Percentiles rank a stretch among this genome's conserved stretches.
These are phyloP conservation scores for Saprolegnia parasitica DNA, from an alignment of 352 stramenopile species.

Conservation along the genomic window DNA sequence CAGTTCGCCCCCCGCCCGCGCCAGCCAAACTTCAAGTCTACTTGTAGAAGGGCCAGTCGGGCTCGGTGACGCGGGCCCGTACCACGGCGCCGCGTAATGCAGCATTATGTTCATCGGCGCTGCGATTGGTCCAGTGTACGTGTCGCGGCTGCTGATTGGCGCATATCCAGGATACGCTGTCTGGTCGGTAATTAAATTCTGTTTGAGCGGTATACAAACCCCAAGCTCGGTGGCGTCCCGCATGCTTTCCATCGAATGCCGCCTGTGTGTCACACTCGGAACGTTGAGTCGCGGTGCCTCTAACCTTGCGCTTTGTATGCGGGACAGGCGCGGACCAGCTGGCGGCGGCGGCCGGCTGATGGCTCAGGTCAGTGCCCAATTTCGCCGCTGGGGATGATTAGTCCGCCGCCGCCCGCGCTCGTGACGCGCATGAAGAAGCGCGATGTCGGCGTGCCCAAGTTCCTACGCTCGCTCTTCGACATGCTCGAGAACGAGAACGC, in stretches of 20 bases:
- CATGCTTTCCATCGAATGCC: too few relatives aligned
- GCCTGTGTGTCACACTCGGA: neutral
- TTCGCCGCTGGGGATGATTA: constrained; percentile 9
- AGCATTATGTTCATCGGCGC: neutral
- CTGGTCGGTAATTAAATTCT: neutral
- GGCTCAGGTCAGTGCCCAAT: constrained; percentile 7
- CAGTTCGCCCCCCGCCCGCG: too few relatives aligned
- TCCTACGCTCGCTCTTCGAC: constrained; percentile 66
- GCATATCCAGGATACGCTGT: neutral
- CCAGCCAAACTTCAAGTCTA: too few relatives aligned
- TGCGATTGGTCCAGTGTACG: neutral
- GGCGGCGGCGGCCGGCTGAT: neutral
- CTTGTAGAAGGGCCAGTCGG: too few relatives aligned
- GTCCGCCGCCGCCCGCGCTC: neutral
- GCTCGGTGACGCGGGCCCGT: too few relatives aligned
- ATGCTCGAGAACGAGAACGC: constrained; percentile 72
- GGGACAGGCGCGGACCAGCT: neutral
- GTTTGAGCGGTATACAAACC: neutral
- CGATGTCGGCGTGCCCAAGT: constrained; percentile 59
- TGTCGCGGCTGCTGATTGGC: neutral
- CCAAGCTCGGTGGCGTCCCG: neutral
- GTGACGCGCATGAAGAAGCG: constrained; percentile 27
- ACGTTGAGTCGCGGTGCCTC: too few relatives aligned
- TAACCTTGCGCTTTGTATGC: too few relatives aligned
- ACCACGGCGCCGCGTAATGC: too few relatives aligned